Evolutionary conservation across 2,329 filamentous ascomycete genomes (phyloP), one percentile per base, ranked within the genome.

Genomic region (Cercospora sp.): DNA sequence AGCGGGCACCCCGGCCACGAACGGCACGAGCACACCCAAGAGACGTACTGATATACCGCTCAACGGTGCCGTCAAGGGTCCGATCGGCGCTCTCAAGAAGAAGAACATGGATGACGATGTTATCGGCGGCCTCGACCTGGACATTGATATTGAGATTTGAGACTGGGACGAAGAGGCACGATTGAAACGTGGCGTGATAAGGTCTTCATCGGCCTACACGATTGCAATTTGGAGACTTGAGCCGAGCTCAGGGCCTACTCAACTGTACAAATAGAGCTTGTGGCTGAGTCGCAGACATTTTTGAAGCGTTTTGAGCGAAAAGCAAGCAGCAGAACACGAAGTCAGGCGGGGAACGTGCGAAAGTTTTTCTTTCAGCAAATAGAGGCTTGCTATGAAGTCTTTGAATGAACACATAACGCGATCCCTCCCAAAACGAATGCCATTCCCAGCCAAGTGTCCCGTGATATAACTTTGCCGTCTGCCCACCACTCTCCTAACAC

Each of bases 401-500:
- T 85, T 49, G 82, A 81, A 66, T 92, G 87, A 2, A 97, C 93
- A 80, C 93, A 97, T 28, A 97, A 80, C 2, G 85, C 92, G 78
- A 97, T 97, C 0, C 93, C 93, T 16, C 84, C 86, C 57, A 97
- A 81, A 3, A 94, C 94, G 12, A 97, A 80, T 0, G 82, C 82
- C 91, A 97, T 94, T 7, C 93, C 93, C 65, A 93, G 81, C 85
- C 90, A 92, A 0, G 92, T 97, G 79, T 94, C 92, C 84, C 88
- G 86, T 73, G 89, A 91, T 70, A 98, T 97, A 1, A 94, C 91
- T 79, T 97, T 98, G 69, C 89, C 89, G 75, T 97, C 94, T 0
- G 94, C 93, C 84, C 90, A 96, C 93, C 94, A 98, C 74, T 98
- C 94, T 0, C 94, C 94, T 12, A 97, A 77, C 1, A 97, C 94